Evolutionary conservation across 2,329 filamentous ascomycete species (phyloP).

Genomic region (Scedosporium apiospermum): DNA sequence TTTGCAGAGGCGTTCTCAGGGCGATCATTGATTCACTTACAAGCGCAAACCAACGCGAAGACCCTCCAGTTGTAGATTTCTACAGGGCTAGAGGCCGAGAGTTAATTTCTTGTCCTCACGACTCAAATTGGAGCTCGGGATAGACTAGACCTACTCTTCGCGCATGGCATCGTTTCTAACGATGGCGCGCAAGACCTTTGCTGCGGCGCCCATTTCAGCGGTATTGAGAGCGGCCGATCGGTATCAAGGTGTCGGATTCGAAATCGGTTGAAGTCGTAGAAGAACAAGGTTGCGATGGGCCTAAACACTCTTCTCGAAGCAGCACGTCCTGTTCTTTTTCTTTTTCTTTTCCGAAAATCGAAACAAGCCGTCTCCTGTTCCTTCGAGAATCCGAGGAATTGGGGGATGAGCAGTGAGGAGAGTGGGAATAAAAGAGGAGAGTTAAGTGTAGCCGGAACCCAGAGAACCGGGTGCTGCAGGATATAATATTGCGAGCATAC

Average conservation of each 20-base stretch:
- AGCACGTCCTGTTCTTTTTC: background rate
- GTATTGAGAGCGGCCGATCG: background rate
- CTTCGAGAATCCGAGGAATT: background rate
- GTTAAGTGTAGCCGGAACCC: background rate
- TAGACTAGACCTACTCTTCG: conserved; percentile 28
- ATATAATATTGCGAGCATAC: conserved; percentile 2
- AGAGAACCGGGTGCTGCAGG: background rate
- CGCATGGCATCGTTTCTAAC: conserved; percentile 65
- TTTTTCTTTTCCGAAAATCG: background rate
- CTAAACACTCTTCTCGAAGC: background rate
- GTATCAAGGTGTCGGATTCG: background rate
- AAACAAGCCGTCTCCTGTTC: background rate
- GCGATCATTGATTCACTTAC: conserved; percentile 18
- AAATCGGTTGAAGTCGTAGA: background rate
- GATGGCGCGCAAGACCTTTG: conserved; percentile 40
- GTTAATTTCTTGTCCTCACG: background rate
- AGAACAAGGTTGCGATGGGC: background rate
- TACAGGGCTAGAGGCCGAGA: conserved; percentile 28
- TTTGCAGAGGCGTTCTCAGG: background rate
- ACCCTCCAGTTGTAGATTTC: conserved; percentile 65
- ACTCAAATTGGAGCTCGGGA: background rate
- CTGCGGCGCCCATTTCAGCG: conserved; percentile 28
- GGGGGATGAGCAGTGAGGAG: background rate
- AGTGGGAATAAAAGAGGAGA: background rate
- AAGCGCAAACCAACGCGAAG: conserved; percentile 50